Percentiles rank a stretch among this genome's conserved stretches.
phyloP scores from a whole-genome alignment of 495 filamentous ascomycete species.

The Lasiosphaeriaceae sp. region DNA sequence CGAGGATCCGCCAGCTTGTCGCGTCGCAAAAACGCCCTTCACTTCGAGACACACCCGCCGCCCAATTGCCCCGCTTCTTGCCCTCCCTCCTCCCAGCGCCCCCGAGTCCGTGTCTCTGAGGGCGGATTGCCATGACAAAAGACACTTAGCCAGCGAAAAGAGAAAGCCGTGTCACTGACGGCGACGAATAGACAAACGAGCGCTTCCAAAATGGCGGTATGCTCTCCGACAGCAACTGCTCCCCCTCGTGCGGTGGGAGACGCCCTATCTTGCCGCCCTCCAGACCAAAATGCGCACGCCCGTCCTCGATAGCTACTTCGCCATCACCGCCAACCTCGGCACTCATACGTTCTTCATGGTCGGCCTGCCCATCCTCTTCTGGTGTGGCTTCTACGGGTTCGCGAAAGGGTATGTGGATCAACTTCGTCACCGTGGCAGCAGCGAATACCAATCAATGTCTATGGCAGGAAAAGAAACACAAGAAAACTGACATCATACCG shows the following conservation, averaged over 20 bases:
- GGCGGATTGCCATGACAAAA: background rate
- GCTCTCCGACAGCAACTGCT: constrained; percentile 73
- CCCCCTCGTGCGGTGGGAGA: constrained; percentile 90
- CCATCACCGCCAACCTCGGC: constrained; percentile 91
- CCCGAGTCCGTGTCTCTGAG: background rate
- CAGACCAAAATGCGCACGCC: constrained; percentile 77
- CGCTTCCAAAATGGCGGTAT: constrained; percentile 87
- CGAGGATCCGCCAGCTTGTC: background rate
- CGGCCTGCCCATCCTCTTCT: constrained; percentile 86
- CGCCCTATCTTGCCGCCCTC: constrained; percentile 81
- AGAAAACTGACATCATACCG: background rate
- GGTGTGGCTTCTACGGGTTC: constrained; percentile 79
- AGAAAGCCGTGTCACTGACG: background rate
- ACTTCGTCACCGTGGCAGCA: background rate
- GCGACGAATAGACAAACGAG: constrained; percentile 62
- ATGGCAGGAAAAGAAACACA: background rate
- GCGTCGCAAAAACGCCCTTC: background rate
- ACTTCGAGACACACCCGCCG: background rate
- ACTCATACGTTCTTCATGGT: constrained; percentile 99
- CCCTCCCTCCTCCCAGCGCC: background rate
- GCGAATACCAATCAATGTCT: background rate
- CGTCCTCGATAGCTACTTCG: constrained; percentile 89
- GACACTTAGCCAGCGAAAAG: background rate
- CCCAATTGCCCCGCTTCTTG: background rate
- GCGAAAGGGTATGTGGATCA: constrained; percentile 76